Evolutionary conservation across 176 grass and related monocot species (phyloP).

Genomic region (Canna indica): DNA sequence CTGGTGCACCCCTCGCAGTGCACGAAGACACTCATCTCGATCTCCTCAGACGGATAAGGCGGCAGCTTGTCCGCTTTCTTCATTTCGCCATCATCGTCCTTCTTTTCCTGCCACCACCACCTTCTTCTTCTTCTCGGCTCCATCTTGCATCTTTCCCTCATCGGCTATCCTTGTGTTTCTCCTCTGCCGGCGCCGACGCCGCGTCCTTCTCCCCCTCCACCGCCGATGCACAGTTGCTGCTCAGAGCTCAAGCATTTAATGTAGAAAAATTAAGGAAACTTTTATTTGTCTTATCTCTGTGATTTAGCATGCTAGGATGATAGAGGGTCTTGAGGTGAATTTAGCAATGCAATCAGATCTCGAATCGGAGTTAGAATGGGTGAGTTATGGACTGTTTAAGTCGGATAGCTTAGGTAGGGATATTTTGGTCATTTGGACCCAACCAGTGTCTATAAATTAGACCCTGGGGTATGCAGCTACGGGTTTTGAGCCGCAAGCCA

Average conservation of each 20-base stretch:
- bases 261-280: too few species aligned
- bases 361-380: too few species aligned
- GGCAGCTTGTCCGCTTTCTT: conserved; percentile 22
- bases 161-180: conserved; percentile 25
- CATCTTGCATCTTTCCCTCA: conserved; percentile 26
- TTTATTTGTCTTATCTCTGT: too few species aligned
- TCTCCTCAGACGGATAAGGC: conserved; percentile 68
- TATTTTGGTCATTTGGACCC: too few species aligned
- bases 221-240: background rate
- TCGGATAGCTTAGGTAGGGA: too few species aligned
- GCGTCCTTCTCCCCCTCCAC: conserved; percentile 20
- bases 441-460: too few species aligned
- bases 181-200: conserved; percentile 25
- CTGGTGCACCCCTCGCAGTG: conserved; percentile 88
- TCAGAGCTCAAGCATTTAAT: background rate
- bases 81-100: conserved; percentile 6
- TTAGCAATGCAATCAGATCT: too few species aligned
- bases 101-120: conserved; percentile 22
- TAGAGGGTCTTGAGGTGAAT: too few species aligned
- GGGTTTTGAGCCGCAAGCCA: too few species aligned
- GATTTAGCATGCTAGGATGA: too few species aligned
- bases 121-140: conserved; percentile 10
- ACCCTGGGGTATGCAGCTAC: too few species aligned
- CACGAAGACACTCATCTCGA: conserved; percentile 97
- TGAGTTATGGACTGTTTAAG: too few species aligned